Percentiles rank a stretch among this genome's conserved stretches.
Evolutionary conservation across 1,284 basidiomycete species (phyloP).

Genomic region (Inonotus hispidus): DNA sequence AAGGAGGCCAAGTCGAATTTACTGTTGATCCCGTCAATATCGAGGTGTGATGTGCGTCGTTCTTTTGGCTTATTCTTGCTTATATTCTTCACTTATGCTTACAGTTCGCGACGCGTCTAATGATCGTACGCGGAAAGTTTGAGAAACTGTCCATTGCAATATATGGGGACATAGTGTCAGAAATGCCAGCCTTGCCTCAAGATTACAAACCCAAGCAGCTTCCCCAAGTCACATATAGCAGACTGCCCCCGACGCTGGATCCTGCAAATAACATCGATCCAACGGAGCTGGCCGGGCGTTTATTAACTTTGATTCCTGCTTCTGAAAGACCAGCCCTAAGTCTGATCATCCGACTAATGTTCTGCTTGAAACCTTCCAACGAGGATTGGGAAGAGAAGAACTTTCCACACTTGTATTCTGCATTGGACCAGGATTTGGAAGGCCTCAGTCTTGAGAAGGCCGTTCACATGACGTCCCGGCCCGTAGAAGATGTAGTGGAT

Average conservation of each 20-base stretch:
- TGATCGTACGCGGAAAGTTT: conserved; percentile 73
- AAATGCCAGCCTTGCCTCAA: conserved; percentile 23
- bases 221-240: conserved; percentile 34
- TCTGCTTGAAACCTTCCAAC: conserved; percentile 66
- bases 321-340: conserved; percentile 50
- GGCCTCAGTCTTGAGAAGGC: conserved; percentile 52
- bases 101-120: conserved; percentile 69
- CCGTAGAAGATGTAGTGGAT: conserved; percentile 50
- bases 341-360: conserved; percentile 61
- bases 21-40: conserved; percentile 40
- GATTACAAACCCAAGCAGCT: conserved; percentile 35
- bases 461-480: conserved; percentile 44
- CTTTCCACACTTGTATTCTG: conserved; percentile 63
- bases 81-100: conserved; percentile 1
- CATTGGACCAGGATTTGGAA: conserved; percentile 41
- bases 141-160: conserved; percentile 60
- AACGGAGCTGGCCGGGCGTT: conserved; percentile 49
- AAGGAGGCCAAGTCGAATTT: conserved; percentile 63
- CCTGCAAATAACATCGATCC: conserved; percentile 58
- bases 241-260: conserved; percentile 46
- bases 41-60: conserved; percentile 53
- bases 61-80: conserved; percentile 6
- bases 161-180: conserved; percentile 52
- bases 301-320: conserved; percentile 51
- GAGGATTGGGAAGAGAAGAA: conserved; percentile 72